These are phyloP conservation scores for Taphrina deformans DNA, from an alignment of 1,139 yeast genomes.

Conservation along the genomic window DNA sequence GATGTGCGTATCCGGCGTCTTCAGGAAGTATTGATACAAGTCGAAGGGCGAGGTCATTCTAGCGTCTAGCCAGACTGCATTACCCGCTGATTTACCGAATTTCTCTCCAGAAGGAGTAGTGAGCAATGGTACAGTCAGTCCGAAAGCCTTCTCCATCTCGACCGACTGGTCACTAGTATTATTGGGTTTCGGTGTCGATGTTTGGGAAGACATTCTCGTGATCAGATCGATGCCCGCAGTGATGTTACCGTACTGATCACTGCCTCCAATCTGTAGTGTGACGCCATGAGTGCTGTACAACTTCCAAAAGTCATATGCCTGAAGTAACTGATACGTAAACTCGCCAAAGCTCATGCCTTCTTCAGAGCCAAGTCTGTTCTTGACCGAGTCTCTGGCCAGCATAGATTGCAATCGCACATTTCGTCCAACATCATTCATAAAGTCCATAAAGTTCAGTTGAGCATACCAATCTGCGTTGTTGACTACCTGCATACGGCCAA, in stretches of 20 bases:
- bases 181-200: constrained; percentile 15
- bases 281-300: constrained; percentile 62
- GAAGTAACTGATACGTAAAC: constrained; percentile 86
- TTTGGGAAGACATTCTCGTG: constrained; percentile 53
- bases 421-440: constrained; percentile 73
- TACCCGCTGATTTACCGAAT: constrained; percentile 96
- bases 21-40: constrained; percentile 75
- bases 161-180: neutral
- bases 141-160: constrained; percentile 48
- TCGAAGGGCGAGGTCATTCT: constrained; percentile 74
- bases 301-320: constrained; percentile 92
- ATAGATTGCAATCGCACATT: constrained; percentile 80
- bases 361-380: constrained; percentile 57
- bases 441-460: constrained; percentile 69
- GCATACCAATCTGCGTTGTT: constrained; percentile 90
- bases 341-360: constrained; percentile 87
- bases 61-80: constrained; percentile 84
- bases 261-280: constrained; percentile 81
- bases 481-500: constrained; percentile 51
- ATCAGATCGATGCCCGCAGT: constrained; percentile 94
- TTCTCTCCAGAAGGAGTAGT: constrained; percentile 90
- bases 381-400: constrained; percentile 87
- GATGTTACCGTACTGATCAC: constrained; percentile 98
- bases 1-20: constrained; percentile 76
- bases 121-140: constrained; percentile 84